phyloP scores from a whole-genome alignment of 2,329 filamentous ascomycete species.

The Stagonosporopsis vannaccii region DNA sequence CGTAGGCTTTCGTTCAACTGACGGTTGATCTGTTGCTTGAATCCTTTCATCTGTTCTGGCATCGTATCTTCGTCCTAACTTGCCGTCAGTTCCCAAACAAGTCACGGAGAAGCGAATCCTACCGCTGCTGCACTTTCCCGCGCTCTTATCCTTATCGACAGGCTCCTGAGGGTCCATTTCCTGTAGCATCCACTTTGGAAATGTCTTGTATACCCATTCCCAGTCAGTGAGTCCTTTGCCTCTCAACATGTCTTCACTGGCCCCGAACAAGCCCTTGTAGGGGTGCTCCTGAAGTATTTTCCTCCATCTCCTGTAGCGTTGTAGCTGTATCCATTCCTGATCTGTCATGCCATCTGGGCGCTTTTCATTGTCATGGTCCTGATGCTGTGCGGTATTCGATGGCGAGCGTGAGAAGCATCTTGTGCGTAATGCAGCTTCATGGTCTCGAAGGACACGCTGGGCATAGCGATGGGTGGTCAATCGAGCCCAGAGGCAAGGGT shows the following conservation, averaged over 20 bases:
- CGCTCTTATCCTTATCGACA: neutral
- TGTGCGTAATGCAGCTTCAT: conserved; percentile 32
- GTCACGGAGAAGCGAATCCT: neutral
- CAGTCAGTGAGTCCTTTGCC: conserved; percentile 42
- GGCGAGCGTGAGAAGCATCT: conserved; percentile 41
- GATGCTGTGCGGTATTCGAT: conserved; percentile 27
- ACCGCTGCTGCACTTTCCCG: neutral
- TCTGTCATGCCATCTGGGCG: conserved; percentile 37
- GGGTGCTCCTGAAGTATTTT: conserved; percentile 50
- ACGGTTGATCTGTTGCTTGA: neutral
- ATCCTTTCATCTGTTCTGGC: neutral
- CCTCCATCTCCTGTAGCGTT: conserved; percentile 40
- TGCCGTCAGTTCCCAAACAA: neutral
- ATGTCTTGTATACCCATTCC: conserved; percentile 39
- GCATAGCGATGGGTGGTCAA: conserved; percentile 33
- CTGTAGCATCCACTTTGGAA: conserved; percentile 43
- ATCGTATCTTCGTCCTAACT: neutral
- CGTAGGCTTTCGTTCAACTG: conserved; percentile 7
- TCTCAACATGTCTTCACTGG: conserved; percentile 45
- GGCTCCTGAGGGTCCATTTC: conserved; percentile 30
- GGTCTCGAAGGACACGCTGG: conserved; percentile 32
- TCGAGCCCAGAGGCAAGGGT: conserved; percentile 32
- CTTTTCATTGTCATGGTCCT: conserved; percentile 26
- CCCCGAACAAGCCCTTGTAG: conserved; percentile 54
- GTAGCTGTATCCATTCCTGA: conserved; percentile 41